These are phyloP conservation scores for Mycocentrospora acerina DNA, from an alignment of 2,329 filamentous ascomycete genomes.

Conservation along the genomic window DNA sequence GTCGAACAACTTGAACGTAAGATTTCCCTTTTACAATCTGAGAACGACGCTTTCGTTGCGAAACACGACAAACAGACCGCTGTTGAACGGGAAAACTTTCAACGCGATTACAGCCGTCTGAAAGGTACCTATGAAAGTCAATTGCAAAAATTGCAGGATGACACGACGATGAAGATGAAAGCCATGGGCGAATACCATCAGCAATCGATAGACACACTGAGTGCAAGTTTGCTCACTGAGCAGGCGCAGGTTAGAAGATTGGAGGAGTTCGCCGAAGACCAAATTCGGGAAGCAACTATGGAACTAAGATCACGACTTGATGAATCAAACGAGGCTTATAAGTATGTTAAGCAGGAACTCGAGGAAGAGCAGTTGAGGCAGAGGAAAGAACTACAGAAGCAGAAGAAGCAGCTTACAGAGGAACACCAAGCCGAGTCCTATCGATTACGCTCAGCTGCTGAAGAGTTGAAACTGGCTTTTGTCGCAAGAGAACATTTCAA, in stretches of 20 bases:
- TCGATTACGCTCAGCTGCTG: background rate
- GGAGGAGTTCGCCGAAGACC: no score
- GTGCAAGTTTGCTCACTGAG: no score
- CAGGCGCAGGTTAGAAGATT: no score
- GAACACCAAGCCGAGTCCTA: background rate
- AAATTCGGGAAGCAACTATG: no score
- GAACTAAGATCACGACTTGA: background rate
- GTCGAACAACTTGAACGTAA: background rate
- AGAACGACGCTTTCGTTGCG: background rate
- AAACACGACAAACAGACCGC: background rate
- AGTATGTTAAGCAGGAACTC: no score
- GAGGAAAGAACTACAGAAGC: background rate
- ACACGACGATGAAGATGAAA: background rate
- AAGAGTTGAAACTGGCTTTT: slow-evolving; percentile 9
- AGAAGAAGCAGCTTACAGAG: slow-evolving; percentile 1
- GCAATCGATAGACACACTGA: background rate
- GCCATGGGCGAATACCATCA: background rate
- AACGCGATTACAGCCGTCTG: background rate
- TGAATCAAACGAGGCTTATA: background rate
- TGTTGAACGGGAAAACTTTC: background rate
- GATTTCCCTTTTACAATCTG: background rate
- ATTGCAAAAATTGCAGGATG: background rate
- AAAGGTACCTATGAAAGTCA: background rate
- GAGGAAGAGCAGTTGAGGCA: background rate
- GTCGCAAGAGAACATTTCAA: slow-evolving; percentile 15